Evolutionary conservation across 1,139 yeast species (phyloP), one percentile per base, ranked within the genome.

Genomic region (Magnusiomyces starmeri): DNA sequence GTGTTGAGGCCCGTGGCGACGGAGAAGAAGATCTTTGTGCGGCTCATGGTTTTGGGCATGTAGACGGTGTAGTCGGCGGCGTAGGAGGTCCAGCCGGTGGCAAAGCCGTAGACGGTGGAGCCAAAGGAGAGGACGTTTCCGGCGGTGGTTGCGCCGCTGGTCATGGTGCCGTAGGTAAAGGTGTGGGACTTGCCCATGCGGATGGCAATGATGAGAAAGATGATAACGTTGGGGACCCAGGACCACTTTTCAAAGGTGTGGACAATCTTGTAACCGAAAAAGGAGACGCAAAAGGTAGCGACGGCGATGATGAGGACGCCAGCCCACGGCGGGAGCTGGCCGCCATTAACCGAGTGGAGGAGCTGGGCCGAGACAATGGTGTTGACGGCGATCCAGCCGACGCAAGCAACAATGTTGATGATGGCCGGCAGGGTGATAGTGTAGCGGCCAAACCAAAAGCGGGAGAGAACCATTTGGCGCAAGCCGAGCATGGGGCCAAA

Each of bases 311-410:
- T 78, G 56, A 89, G 65, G 69, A 95, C 83, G 42, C 94, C 96
- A 32, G 88, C 96, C 95, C 95, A 86, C 43, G 94, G 84, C 43
- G 97, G 97, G 57, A 86, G 75, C 49, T 73, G 72, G 25, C 73
- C 71, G 62, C 77, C 72, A 70, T 87, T 86, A 57, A 88, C 83
- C 66, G 85, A 81, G 69, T 84, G 82, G 59, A 89, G 75, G 64
- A 89, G 74, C 67, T 87, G 95, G 24, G 96, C 95, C 35, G 94
- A 82, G 26, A 89, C 85, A 80, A 89, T 86, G 58, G 88, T 85
- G 70, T 89, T 90, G 46, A 88, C 94, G 18, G 95, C 87, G 69
- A 95, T 89, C 97, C 97, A 89, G 59, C 97, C 97, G 57, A 89
- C 78, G 77, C 96, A 87, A 16, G 96, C 94, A 62, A 89, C 69